These are phyloP conservation scores for Leucosporidium yakuticum DNA, from an alignment of 768 basidiomycete genomes.

Conservation along the genomic window DNA sequence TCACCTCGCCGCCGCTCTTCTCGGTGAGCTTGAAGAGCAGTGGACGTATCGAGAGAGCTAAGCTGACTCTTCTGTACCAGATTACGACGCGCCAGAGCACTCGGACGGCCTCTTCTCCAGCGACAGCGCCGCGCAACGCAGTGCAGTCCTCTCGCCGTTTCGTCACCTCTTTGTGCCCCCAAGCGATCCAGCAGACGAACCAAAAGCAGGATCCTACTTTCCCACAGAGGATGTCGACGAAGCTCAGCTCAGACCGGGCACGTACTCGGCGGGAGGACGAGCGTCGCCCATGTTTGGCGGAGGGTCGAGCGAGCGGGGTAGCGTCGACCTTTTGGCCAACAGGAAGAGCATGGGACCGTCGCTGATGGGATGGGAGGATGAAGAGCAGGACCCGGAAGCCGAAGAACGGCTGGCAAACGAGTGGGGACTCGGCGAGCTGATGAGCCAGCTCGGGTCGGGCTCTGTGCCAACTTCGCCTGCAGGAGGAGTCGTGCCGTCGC, in stretches of 20 bases:
- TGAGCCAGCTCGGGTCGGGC: background rate
- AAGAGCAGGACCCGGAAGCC: background rate
- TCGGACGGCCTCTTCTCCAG: background rate
- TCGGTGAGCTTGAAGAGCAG: background rate
- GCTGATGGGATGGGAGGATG: background rate
- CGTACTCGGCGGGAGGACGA: too few relatives aligned
- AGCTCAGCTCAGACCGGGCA: background rate
- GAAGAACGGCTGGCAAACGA: conserved; percentile 24
- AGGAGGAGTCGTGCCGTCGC: background rate
- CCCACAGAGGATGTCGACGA: too few relatives aligned
- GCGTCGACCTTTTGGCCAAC: background rate
- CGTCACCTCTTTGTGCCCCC: conserved; percentile 1
- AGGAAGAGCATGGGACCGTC: background rate
- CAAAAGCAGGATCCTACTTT: background rate
- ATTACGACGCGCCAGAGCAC: background rate
- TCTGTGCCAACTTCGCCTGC: conserved; percentile 6
- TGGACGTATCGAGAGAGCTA: too few relatives aligned
- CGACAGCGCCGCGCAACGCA: background rate
- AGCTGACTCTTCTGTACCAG: background rate
- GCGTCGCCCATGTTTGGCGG: background rate
- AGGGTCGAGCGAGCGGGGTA: background rate
- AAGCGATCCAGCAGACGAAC: background rate
- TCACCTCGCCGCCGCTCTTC: background rate
- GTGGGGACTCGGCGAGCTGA: conserved; percentile 18
- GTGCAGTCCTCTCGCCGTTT: background rate